These are phyloP conservation scores for Candida tetrigidarum DNA, from an alignment of 1,139 yeast species.

Conservation along the genomic window DNA sequence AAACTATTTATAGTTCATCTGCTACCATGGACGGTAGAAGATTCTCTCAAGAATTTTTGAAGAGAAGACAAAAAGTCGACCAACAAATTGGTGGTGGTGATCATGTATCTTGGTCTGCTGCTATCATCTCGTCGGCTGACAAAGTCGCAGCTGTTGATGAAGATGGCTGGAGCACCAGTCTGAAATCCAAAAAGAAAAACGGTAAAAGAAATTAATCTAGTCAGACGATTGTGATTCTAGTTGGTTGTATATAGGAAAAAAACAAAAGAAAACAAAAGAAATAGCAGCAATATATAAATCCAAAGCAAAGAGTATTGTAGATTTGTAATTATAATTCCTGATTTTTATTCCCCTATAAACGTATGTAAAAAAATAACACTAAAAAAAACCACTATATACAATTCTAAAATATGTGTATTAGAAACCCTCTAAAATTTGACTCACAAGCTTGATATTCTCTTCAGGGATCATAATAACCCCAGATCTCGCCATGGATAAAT, in stretches of 20 bases:
- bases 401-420: background rate
- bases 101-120: slow-evolving; percentile 70
- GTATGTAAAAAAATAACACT: too few relatives aligned
- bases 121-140: slow-evolving; percentile 53
- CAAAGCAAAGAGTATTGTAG: too few relatives aligned
- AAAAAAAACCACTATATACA: background rate
- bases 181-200: slow-evolving; percentile 58
- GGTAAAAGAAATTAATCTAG: slow-evolving; percentile 14
- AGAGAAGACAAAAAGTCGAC: slow-evolving; percentile 76
- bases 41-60: slow-evolving; percentile 88
- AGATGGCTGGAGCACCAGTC: slow-evolving; percentile 74
- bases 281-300: too few relatives aligned
- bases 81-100: slow-evolving; percentile 53
- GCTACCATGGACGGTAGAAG: slow-evolving; percentile 95
- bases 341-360: too few relatives aligned
- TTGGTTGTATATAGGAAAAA: slow-evolving; percentile 1
- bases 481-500: slow-evolving; percentile 64
- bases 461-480: slow-evolving; percentile 65
- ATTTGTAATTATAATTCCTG: too few relatives aligned
- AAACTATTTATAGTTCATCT: slow-evolving; percentile 88
- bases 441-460: slow-evolving; percentile 44
- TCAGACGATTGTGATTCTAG: background rate
- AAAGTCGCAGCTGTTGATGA: slow-evolving; percentile 55
- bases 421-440: slow-evolving; percentile 17
- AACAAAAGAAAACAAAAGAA: background rate